Evolutionary conservation across 148 eudicot species (phyloP).

Genomic region (Tetragonia tetragonoides): DNA sequence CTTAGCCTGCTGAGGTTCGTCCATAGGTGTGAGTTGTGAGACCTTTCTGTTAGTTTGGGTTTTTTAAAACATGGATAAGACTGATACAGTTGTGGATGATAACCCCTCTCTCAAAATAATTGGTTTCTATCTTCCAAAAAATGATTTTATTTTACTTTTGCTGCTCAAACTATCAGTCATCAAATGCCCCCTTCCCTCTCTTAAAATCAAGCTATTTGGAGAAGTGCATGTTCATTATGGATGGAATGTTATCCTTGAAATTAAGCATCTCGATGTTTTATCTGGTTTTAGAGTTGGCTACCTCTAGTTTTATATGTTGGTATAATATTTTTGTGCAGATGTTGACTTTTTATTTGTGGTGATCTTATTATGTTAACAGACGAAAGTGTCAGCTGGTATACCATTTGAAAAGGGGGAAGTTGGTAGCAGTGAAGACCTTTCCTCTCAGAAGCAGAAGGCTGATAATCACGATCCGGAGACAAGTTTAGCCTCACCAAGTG

Average conservation of each 20-base stretch:
- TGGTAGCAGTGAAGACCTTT: conserved; percentile 29
- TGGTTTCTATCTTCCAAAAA: neutral
- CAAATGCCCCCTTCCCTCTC: too few relatives aligned
- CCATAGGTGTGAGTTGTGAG: neutral
- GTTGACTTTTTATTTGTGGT: conserved; percentile 2
- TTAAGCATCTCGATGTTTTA: neutral
- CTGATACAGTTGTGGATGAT: neutral
- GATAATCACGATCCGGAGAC: conserved; percentile 28
- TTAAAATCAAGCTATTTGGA: neutral
- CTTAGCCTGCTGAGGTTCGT: neutral
- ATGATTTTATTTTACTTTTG: neutral
- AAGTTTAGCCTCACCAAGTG: conserved; percentile 30
- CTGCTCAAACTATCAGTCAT: too few relatives aligned
- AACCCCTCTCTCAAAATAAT: neutral
- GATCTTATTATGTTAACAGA: conserved; percentile 30
- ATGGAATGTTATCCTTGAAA: neutral
- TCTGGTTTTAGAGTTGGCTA: neutral
- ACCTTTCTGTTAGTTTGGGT: neutral
- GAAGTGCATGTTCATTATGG: neutral
- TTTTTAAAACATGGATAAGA: neutral
- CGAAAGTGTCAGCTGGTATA: conserved; percentile 22
- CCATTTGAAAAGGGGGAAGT: conserved; percentile 34
- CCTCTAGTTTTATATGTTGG: neutral
- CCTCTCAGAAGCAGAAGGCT: conserved; percentile 32
- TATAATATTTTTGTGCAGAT: conserved; percentile 4